These are phyloP conservation scores for Kazachstania sp. DNA, from an alignment of 1,139 yeast genomes.

Conservation along the genomic window DNA sequence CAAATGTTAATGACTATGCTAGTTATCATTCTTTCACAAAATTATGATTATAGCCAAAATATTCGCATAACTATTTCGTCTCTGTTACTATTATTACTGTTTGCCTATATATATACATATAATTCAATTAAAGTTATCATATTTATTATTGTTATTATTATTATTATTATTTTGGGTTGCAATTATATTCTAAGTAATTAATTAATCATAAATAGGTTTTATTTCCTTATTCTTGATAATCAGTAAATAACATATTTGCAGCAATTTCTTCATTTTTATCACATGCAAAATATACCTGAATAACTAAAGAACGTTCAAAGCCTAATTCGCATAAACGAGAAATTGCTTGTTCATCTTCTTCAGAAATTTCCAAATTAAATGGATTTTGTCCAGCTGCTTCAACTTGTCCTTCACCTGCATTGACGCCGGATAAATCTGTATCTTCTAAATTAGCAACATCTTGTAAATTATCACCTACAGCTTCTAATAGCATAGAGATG, in stretches of 20 bases:
- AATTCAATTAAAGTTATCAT: no score
- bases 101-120: background rate
- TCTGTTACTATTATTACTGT: background rate
- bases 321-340: conserved; percentile 86
- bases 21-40: conserved; percentile 7
- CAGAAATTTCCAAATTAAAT: conserved; percentile 55
- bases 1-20: conserved; percentile 18
- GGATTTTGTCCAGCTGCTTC: conserved; percentile 12
- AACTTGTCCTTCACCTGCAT: conserved; percentile 4
- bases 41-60: conserved; percentile 1
- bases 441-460: conserved; percentile 17
- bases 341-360: conserved; percentile 83
- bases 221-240: conserved; percentile 23
- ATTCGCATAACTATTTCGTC: background rate
- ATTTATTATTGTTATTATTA: no score
- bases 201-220: no score
- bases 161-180: background rate
- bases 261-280: conserved; percentile 96
- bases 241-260: conserved; percentile 69
- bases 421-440: background rate
- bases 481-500: conserved; percentile 59
- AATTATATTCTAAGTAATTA: background rate
- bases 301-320: conserved; percentile 75
- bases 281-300: conserved; percentile 95
- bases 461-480: conserved; percentile 39